Evolutionary conservation across 106 monocot species (phyloP).

Genomic region (Allium fistulosum): DNA sequence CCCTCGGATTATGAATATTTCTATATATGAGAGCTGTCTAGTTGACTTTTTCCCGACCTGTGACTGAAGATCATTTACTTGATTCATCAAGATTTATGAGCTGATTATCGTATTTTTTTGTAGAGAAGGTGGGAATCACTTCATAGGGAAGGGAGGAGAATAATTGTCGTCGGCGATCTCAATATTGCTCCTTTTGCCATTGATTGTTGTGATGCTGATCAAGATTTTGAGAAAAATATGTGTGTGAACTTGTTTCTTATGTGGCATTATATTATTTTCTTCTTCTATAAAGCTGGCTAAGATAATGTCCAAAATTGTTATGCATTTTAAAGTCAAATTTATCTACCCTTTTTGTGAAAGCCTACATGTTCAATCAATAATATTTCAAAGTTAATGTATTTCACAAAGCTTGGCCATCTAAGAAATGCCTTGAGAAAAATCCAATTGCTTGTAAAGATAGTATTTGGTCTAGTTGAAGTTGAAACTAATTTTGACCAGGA

Average conservation of each 20-base stretch:
- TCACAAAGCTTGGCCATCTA: no score
- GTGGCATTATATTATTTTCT: neutral
- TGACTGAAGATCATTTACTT: no score
- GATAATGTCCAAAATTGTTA: neutral
- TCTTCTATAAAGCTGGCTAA: neutral
- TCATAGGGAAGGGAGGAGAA: conserved; percentile 52
- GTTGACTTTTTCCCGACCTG: neutral
- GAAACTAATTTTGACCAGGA: no score
- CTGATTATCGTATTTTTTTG: conserved; percentile 12
- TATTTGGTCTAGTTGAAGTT: no score
- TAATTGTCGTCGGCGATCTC: conserved; percentile 91
- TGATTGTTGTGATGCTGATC: conserved; percentile 83
- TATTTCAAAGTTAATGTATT: no score
- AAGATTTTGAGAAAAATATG: conserved; percentile 79
- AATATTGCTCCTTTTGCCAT: conserved; percentile 93
- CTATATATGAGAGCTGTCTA: no score
- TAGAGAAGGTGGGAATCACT: conserved; percentile 95
- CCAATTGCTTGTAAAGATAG: no score
- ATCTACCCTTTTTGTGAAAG: no score
- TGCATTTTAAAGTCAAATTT: neutral
- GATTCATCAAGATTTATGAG: no score
- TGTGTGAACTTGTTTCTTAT: conserved; percentile 19
- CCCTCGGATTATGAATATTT: neutral
- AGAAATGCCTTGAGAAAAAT: no score
- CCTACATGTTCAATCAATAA: no score